phyloP scores from a whole-genome alignment of 2,329 filamentous ascomycete species.

The Trichophyton simii region DNA sequence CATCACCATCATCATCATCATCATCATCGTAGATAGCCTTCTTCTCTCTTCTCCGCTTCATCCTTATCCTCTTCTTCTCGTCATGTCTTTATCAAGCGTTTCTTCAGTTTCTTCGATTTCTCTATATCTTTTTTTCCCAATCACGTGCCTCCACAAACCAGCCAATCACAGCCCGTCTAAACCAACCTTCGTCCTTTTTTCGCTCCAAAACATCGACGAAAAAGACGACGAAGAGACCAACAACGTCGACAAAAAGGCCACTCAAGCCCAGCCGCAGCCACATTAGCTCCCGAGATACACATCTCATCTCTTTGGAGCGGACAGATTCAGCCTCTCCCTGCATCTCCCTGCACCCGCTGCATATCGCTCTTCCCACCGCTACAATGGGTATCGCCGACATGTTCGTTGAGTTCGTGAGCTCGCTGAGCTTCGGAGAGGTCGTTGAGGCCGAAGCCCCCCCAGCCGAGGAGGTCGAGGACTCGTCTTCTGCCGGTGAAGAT shows the following conservation, averaged over 20 bases:
- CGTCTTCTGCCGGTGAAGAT: conserved; percentile 14
- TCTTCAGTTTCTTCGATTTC: background rate
- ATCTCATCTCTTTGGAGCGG: background rate
- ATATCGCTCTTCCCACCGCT: conserved; percentile 8
- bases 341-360: background rate
- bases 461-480: conserved; percentile 33
- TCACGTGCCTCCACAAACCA: background rate
- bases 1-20: background rate
- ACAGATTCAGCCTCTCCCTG: background rate
- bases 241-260: background rate
- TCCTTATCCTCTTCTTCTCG: background rate
- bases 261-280: background rate
- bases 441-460: conserved; percentile 49
- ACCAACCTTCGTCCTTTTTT: background rate
- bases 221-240: background rate
- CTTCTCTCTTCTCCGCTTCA: background rate
- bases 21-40: background rate
- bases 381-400: conserved; percentile 53
- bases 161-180: background rate
- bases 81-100: background rate
- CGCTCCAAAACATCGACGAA: background rate
- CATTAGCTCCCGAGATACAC: background rate
- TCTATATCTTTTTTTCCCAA: background rate
- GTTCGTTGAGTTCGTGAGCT: conserved; percentile 52
- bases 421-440: conserved; percentile 46